Evolutionary conservation across 495 filamentous ascomycete species (phyloP), one percentile per base, ranked within the genome.

Genomic region (Oleoguttula mirabilis): DNA sequence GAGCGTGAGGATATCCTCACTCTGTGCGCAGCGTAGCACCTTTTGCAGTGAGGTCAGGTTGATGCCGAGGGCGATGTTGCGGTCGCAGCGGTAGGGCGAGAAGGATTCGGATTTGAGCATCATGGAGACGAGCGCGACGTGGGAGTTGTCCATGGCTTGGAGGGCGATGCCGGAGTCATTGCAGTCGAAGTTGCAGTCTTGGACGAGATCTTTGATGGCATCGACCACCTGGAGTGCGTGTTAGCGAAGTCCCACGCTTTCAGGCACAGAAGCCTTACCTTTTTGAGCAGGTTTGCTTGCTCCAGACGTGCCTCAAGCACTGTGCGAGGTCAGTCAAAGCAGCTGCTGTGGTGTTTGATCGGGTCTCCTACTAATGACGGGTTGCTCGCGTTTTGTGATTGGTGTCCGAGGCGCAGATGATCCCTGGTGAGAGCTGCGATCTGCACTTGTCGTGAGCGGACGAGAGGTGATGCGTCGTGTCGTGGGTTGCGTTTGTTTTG

Each of bases 121-220:
- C 92, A 99, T 96, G 44, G 90, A 93, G 27, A 98, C 90, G 34
- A 99, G 82, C 38, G 90, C 90, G 60, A 99, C 90, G 69, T 99
- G 90, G 44, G 88, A 94, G 73, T 94, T 99, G 70, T 99, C 90
- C 92, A 99, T 99, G 55, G 90, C 90, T 68, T 99, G 90, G 21
- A 99, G 81, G 39, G 87, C 87, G 62, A 99, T 88, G 38, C 90
- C 90, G 49, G 84, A 84, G 74, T 99, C 90, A 80, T 96, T 99
- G 81, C 92, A 99, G 70, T 99, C 90, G 68, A 99, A 99, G 68
- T 99, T 99, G 76, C 92, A 96, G 68, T 96, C 88, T 67, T 96
- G 90, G 37, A 99, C 90, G 21, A 99, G 78, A 56, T 99, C 92
- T 66, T 94, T 96, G 77, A 99, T 94, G 46, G 90, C 85, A 63